Conservation (phyloP, 768 basidiomycete genomes). For the Mycena metata region DNA sequence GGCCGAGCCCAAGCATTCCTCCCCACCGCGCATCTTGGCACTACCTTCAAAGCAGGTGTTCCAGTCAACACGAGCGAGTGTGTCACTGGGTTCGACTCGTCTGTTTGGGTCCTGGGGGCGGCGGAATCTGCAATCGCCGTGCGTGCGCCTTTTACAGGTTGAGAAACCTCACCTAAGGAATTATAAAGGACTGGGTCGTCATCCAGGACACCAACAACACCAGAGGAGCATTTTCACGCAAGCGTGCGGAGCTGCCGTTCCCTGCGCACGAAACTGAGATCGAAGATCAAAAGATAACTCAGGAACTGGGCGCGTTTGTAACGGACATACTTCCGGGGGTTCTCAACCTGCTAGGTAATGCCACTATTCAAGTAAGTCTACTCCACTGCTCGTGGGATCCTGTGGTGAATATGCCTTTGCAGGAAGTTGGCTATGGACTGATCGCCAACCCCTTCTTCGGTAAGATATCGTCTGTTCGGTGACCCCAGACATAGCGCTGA, state of each 20-base stretch:
- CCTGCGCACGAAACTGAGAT: conserved; percentile 23
- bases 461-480: conserved; percentile 9
- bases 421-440: conserved; percentile 26
- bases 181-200: conserved; percentile 24
- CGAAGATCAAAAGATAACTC: not conserved
- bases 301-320: conserved; percentile 7
- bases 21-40: conserved; percentile 25
- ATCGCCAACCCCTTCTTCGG: conserved; percentile 25
- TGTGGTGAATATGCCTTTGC: not conserved
- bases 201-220: conserved; percentile 24
- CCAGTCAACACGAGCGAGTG: conserved; percentile 19
- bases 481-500: conserved; percentile 8
- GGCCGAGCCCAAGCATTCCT: conserved; percentile 20
- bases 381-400: conserved; percentile 1
- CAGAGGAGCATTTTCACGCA: conserved; percentile 19
- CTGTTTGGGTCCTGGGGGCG: conserved; percentile 22
- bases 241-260: conserved; percentile 10
- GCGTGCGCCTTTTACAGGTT: not conserved
- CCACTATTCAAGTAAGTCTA: conserved; percentile 23
- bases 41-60: conserved; percentile 17
- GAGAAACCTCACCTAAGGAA: not conserved
- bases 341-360: conserved; percentile 19
- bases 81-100: conserved; percentile 21
- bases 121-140: not conserved
- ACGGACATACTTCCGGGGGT: conserved; percentile 9